Conservation (phyloP, 768 basidiomycete genomes). For the Boletus huronensis region DNA sequence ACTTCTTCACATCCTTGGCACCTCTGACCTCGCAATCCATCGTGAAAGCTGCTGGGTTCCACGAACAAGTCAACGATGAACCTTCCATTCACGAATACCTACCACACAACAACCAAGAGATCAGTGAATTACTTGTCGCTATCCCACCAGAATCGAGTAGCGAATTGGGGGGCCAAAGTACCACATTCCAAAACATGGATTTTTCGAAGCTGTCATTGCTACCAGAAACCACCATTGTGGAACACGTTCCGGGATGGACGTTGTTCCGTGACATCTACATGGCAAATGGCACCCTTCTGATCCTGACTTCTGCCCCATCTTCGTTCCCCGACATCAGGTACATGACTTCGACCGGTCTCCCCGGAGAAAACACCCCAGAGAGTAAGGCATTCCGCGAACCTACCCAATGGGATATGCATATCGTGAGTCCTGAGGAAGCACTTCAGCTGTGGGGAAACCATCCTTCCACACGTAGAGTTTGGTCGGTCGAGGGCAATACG, state of each 20-base stretch:
- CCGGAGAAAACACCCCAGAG: slow-evolving; percentile 56
- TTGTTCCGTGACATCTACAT: slow-evolving; percentile 80
- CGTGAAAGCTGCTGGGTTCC: slow-evolving; percentile 27
- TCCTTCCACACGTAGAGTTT: slow-evolving; percentile 47
- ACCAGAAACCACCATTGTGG: slow-evolving; percentile 53
- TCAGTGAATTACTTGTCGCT: not conserved
- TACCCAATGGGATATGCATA: slow-evolving; percentile 55
- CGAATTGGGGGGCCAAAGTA: not conserved
- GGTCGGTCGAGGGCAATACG: slow-evolving; percentile 69
- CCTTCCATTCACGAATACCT: not conserved
- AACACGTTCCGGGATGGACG: slow-evolving; percentile 83
- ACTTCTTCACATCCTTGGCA: slow-evolving; percentile 44
- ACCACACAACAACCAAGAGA: slow-evolving; percentile 4
- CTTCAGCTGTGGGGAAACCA: slow-evolving; percentile 54
- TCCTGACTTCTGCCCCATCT: slow-evolving; percentile 49
- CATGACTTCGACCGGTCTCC: slow-evolving; percentile 67
- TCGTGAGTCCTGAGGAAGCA: slow-evolving; percentile 61
- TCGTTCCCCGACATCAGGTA: slow-evolving; percentile 45
- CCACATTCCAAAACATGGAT: not conserved
- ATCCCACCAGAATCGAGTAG: not conserved
- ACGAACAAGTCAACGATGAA: slow-evolving; percentile 5
- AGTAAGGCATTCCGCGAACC: slow-evolving; percentile 69
- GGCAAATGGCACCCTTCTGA: slow-evolving; percentile 75
- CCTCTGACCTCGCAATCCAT: slow-evolving; percentile 33
- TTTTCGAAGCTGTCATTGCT: slow-evolving; percentile 25